phyloP scores from a whole-genome alignment of 805 yeast species.

The Wickerhamiella galacta region DNA sequence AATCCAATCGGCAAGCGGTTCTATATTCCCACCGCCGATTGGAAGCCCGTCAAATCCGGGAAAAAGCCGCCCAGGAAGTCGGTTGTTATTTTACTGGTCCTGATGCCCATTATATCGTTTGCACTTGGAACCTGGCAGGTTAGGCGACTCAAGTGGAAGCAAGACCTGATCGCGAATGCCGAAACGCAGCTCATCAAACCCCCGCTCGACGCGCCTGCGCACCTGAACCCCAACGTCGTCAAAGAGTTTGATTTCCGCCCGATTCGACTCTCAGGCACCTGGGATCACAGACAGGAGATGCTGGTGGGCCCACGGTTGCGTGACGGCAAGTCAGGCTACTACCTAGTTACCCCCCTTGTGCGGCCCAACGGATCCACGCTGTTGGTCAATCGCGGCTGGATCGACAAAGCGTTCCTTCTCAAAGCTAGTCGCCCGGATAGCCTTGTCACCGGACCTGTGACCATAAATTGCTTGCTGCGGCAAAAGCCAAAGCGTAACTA shows the following conservation, averaged over 20 bases:
- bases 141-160: conserved; percentile 74
- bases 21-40: conserved; percentile 32
- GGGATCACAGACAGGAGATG: conserved; percentile 71
- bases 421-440: conserved; percentile 50
- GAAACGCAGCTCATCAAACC: conserved; percentile 66
- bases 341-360: conserved; percentile 64
- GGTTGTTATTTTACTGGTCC: conserved; percentile 28
- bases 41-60: conserved; percentile 57
- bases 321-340: conserved; percentile 61
- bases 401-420: conserved; percentile 38
- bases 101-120: conserved; percentile 80
- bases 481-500: conserved; percentile 45
- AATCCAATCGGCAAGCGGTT: no score
- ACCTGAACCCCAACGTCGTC: conserved; percentile 41
- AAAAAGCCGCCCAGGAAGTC: conserved; percentile 25
- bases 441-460: conserved; percentile 54
- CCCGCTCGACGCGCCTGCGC: conserved; percentile 51
- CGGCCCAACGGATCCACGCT: conserved; percentile 66
- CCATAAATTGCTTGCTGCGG: conserved; percentile 58
- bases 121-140: conserved; percentile 90
- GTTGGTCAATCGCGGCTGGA: conserved; percentile 85
- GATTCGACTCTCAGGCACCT: conserved; percentile 60
- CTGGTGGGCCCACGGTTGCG: conserved; percentile 79
- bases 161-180: conserved; percentile 58
- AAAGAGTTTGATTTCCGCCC: conserved; percentile 67